Evolutionary conservation across 495 filamentous ascomycete genomes (phyloP).

Genomic region (Immersiella caudata): DNA sequence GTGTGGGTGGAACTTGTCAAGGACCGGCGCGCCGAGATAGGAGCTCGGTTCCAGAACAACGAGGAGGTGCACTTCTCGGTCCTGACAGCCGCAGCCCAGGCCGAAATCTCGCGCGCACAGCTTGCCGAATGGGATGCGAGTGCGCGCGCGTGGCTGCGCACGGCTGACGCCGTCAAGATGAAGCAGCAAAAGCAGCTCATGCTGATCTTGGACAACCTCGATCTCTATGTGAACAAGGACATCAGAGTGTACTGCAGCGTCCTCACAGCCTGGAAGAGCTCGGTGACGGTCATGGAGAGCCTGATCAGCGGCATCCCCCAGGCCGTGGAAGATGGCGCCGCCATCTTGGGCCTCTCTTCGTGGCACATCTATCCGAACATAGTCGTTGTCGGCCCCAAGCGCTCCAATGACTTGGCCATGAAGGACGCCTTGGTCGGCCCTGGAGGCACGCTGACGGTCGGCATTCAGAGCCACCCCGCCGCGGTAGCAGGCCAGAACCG

Average conservation of each 20-base stretch:
- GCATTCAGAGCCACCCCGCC: constrained; percentile 14
- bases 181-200: constrained; percentile 32
- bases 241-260: constrained; percentile 35
- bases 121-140: constrained; percentile 45
- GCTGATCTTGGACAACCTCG: constrained; percentile 42
- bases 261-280: constrained; percentile 34
- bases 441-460: constrained; percentile 37
- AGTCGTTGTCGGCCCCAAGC: constrained; percentile 25
- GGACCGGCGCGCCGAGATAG: constrained; percentile 22
- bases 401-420: constrained; percentile 21
- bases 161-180: constrained; percentile 32
- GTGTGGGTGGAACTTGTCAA: constrained; percentile 38
- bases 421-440: constrained; percentile 32
- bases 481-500: neutral
- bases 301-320: constrained; percentile 34
- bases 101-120: constrained; percentile 32
- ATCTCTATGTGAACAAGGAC: constrained; percentile 26
- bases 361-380: constrained; percentile 50
- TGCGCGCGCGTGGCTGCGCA: constrained; percentile 40
- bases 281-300: constrained; percentile 31
- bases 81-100: constrained; percentile 21
- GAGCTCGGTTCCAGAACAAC: neutral
- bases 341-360: constrained; percentile 36
- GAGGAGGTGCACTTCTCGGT: constrained; percentile 12
- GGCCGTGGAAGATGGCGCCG: constrained; percentile 26